Conservation (phyloP, 1,284 basidiomycete species). For the Boletus sp. region DNA sequence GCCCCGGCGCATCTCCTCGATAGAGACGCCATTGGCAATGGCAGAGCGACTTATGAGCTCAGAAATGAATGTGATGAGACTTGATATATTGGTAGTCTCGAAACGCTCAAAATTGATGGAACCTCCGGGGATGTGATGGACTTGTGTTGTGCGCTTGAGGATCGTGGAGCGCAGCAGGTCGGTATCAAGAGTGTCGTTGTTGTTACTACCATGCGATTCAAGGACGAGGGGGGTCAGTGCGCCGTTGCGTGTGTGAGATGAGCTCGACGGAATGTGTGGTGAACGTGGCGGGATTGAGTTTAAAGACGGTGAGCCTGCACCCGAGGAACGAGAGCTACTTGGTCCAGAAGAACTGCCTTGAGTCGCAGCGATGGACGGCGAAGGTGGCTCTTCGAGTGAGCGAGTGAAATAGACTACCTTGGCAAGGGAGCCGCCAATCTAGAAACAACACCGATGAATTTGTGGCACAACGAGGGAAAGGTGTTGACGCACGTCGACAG, state of each 20-base stretch:
- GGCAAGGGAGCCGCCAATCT: slow-evolving; percentile 96
- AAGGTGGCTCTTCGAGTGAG: slow-evolving; percentile 73
- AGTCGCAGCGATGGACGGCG: slow-evolving; percentile 61
- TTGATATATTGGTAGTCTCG: slow-evolving; percentile 87
- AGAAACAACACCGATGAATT: slow-evolving; percentile 9
- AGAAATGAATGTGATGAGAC: slow-evolving; percentile 86
- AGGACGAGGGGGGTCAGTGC: slow-evolving; percentile 80
- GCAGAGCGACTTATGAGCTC: slow-evolving; percentile 87
- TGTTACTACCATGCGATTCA: slow-evolving; percentile 42
- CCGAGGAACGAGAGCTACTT: slow-evolving; percentile 48
- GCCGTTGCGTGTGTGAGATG: slow-evolving; percentile 49
- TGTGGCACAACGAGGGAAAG: slow-evolving; percentile 1
- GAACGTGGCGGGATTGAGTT: slow-evolving; percentile 35
- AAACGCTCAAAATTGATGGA: slow-evolving; percentile 98
- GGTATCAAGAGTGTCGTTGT: slow-evolving; percentile 38
- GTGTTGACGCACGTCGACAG: slow-evolving; percentile 76
- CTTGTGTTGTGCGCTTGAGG: slow-evolving; percentile 57
- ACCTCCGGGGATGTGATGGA: slow-evolving; percentile 90
- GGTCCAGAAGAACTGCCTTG: slow-evolving; percentile 45
- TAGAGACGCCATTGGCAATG: slow-evolving; percentile 80
- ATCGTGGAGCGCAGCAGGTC: slow-evolving; percentile 59
- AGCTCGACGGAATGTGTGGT: slow-evolving; percentile 38
- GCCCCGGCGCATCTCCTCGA: slow-evolving; percentile 86
- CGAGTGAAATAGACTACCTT: slow-evolving; percentile 99
- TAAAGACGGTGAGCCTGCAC: slow-evolving; percentile 44